These are phyloP conservation scores for Leccinum uliginosum DNA, from an alignment of 768 basidiomycete genomes.

Conservation along the genomic window DNA sequence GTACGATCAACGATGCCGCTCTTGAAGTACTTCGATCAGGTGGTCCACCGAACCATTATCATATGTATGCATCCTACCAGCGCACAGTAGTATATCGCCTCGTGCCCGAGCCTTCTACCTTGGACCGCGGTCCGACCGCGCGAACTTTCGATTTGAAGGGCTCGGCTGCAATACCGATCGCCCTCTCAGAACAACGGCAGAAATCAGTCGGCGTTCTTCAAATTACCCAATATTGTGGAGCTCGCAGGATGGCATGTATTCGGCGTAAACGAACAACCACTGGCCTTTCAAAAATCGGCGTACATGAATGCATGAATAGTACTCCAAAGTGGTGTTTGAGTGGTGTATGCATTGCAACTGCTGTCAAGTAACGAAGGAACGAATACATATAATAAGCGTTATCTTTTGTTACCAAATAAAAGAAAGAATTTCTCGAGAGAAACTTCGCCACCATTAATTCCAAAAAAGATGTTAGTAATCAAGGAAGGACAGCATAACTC, in stretches of 20 bases:
- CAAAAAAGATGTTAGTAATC: background rate
- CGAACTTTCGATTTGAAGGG: background rate
- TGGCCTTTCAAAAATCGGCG: background rate
- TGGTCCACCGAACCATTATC: no score
- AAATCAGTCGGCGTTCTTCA: background rate
- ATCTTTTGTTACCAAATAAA: background rate
- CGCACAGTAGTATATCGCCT: background rate
- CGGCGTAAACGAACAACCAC: background rate
- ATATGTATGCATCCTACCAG: no score
- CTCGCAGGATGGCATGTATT: background rate
- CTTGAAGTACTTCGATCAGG: no score
- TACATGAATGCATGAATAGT: no score
- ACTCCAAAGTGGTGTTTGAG: no score
- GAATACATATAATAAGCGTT: background rate
- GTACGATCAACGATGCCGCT: background rate
- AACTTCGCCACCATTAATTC: background rate
- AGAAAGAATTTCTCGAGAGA: background rate
- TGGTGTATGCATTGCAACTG: no score
- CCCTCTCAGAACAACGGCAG: background rate
- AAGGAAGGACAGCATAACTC: background rate
- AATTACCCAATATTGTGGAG: background rate
- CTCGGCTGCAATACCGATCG: constrained; percentile 6
- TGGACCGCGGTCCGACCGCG: background rate
- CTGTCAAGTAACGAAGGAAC: no score
- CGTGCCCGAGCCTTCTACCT: background rate